Evolutionary conservation across 2,329 filamentous ascomycete genomes (phyloP), one percentile per base, ranked within the genome.

Genomic region (Scedosporium aurantiacum): DNA sequence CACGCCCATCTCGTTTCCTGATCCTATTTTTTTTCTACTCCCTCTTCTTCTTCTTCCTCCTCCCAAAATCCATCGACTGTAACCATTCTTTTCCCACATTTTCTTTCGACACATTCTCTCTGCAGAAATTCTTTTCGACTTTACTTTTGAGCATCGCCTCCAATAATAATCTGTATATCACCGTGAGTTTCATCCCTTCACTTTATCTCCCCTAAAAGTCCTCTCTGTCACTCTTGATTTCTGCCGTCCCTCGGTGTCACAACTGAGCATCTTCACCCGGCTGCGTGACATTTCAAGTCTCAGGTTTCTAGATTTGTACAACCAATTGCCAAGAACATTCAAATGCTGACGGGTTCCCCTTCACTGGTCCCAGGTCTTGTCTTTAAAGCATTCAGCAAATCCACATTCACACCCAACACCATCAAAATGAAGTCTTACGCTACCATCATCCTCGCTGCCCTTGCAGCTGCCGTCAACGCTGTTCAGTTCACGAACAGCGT

Each of bases 381-480:
- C 41, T 43, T 57, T 50, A 18, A 27, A 45, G 12, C 7, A 18
- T 40, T 40, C 28, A 16, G 40, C 37, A 32, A 45, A 45, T 25
- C 27, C 32, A 7, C 37, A 27, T 25, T 56, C 27, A 23, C 54
- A 57, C 25, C 45, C 43, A 37, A 37, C 18, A 41, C 25, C 47
- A 27, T 69, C 77, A 84, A 79, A 64, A 85, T 85, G 82, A 79
- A 76, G 68, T 82, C 79, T 66, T 72, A 78, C 66, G 70, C 75
- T 67, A 72, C 78, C 63, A 67, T 84, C 74, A 80, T 81, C 69
- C 75, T 81, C 65, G 76, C 76, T 67, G 74, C 75, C 72, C 70
- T 79, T 64, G 78, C 71, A 65, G 65, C 82, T 63, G 81, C 82
- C 40, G 81, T 83, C 73, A 80, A 78, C 55, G 62, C 73, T 37